Base-by-base conservation (phyloP, 164 flowering plant species). In the Warburgia ugandensis region DNA sequence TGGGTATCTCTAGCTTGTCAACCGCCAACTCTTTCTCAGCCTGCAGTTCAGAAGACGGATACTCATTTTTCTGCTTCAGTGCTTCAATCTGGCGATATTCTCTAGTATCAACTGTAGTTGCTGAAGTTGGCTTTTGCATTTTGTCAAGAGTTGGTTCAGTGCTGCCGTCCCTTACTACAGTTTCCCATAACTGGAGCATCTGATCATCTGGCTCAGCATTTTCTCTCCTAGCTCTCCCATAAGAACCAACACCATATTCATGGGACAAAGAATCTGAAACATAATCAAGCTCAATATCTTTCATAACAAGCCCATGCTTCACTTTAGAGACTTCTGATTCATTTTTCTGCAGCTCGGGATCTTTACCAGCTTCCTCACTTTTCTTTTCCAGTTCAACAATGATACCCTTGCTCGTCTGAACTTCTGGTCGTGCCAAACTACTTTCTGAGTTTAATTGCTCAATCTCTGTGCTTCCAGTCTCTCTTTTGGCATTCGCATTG, bases 221-320 rank as follows among this genome's bases (percentile, higher is more conserved):
- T 31, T 45, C 61, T 58, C 58, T 72, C 58, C 60, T 58, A 20
- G 26, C 38, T 8, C 9, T 28, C 35, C 68, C 60, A 30, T 30
- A 48, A 2, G 53, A 36, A 36, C 48, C 55, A 52, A 43, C 38
- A 26, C 26, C 43, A 44, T 50, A 54, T 25, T 31, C 63, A 53
- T 50, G 28, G 20, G 56, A 62, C 23, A 83, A 70, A 32, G 56
- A 38, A 45, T 73, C 74, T 16, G 91, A 84, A 35, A 54, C 75
- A 38, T 75, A 79, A 71, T 86, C 95, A 14, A 88, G 89, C 6
- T 72, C 85, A 67, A 88, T 86, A 57, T 92, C 95, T 73, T 84
- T 92, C 83, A 82, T 73, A 46, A 57, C 45, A 32, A 55, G 44
- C 45, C 63, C 75, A 57, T 58, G 65, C 33, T 29, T 59, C 17